phyloP scores from a whole-genome alignment of 371 early-diverging fungal genomes.

The Rhizopus delemar region DNA sequence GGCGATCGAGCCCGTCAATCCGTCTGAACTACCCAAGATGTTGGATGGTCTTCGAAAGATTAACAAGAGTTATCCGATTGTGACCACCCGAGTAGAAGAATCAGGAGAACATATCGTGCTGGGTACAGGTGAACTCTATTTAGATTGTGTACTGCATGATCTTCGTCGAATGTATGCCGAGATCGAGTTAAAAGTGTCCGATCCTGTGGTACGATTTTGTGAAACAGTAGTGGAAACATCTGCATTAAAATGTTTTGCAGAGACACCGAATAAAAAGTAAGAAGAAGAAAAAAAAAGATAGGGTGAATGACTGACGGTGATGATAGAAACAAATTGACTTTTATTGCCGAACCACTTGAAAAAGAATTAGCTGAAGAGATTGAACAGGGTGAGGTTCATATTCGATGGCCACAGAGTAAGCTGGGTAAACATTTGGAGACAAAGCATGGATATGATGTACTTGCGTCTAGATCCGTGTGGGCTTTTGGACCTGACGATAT shows the following conservation, averaged over 20 bases:
- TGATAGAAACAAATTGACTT: constrained; percentile 86
- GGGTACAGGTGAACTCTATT: constrained; percentile 93
- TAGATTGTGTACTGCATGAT: constrained; percentile 96
- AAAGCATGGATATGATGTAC: constrained; percentile 92
- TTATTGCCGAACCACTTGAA: constrained; percentile 95
- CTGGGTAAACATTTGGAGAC: constrained; percentile 77
- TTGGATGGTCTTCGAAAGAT: constrained; percentile 93
- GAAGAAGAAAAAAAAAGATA: constrained; percentile 11
- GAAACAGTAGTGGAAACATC: constrained; percentile 96
- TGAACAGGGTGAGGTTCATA: constrained; percentile 71
- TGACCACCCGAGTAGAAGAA: constrained; percentile 91
- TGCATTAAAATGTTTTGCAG: constrained; percentile 91
- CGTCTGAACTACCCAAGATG: constrained; percentile 97
- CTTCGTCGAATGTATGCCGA: constrained; percentile 91
- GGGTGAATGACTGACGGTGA: background rate
- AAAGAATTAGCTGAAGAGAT: constrained; percentile 90
- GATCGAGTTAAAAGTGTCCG: constrained; percentile 95
- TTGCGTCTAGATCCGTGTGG: constrained; percentile 93
- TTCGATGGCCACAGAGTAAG: constrained; percentile 72
- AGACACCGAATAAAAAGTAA: constrained; percentile 94
- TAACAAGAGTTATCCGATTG: constrained; percentile 89
- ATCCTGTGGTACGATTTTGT: constrained; percentile 94
- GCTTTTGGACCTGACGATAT: constrained; percentile 94
- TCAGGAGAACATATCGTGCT: constrained; percentile 94
- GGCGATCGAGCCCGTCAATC: constrained; percentile 95